phyloP scores from a whole-genome alignment of 192 early-diverging fungal species.

The Gonapodya prolifera region DNA sequence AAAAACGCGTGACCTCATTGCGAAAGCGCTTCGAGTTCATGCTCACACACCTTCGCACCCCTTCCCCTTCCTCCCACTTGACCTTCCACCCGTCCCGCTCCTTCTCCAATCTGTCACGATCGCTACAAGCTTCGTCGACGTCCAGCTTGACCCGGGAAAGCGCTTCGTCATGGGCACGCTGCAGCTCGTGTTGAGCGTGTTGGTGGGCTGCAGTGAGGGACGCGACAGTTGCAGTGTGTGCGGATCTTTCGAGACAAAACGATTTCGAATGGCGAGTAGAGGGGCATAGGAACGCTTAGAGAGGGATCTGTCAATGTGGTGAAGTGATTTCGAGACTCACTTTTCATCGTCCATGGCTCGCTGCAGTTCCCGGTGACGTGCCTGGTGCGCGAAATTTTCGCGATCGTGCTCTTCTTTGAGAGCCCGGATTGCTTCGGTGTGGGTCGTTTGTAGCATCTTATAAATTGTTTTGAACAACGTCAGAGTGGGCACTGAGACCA shows the following conservation, averaged over 20 bases:
- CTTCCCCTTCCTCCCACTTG: neutral
- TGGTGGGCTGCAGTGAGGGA: neutral
- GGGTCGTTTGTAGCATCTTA: neutral
- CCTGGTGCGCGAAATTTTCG: neutral
- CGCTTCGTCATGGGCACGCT: neutral
- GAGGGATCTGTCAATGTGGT: too few relatives aligned
- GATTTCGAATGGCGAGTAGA: neutral
- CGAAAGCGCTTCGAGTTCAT: neutral
- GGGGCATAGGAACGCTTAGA: neutral
- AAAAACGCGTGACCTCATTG: too few relatives aligned
- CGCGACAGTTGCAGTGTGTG: neutral
- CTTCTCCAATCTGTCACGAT: neutral
- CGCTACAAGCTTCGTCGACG: neutral
- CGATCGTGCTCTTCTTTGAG: neutral
- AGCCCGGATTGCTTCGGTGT: neutral
- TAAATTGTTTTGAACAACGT: too few relatives aligned
- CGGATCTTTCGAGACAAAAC: neutral
- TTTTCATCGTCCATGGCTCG: neutral
- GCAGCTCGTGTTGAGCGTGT: neutral
- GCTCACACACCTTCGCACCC: neutral
- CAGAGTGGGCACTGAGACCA: too few relatives aligned
- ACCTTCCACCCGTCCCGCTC: neutral
- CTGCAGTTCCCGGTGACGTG: neutral
- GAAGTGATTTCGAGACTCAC: too few relatives aligned
- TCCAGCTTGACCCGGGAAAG: neutral